phyloP scores from a whole-genome alignment of 345 rosid species.

The Lepidium aucheri region DNA sequence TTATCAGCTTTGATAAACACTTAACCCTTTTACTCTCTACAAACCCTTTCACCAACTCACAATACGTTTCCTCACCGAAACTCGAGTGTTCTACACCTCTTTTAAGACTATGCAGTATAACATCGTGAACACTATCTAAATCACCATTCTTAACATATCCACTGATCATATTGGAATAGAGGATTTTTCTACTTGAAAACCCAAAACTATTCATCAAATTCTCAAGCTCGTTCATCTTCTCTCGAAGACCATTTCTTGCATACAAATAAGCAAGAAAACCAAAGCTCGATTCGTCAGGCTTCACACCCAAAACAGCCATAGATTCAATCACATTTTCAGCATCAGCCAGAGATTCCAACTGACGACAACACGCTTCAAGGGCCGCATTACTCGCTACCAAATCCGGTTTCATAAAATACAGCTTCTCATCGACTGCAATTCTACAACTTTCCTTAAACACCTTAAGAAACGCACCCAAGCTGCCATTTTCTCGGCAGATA shows the following conservation, averaged over 20 bases:
- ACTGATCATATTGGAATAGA: conserved; percentile 52
- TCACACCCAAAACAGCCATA: conserved; percentile 63
- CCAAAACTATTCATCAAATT: conserved; percentile 53
- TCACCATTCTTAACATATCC: conserved; percentile 59
- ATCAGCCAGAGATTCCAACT: conserved; percentile 51
- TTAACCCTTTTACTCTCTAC: conserved; percentile 50
- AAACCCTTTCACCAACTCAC: conserved; percentile 63
- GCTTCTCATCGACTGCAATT: conserved; percentile 66
- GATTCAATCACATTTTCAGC: conserved; percentile 59
- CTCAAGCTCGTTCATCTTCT: conserved; percentile 62
- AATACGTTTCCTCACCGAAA: conserved; percentile 48
- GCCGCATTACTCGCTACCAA: conserved; percentile 67
- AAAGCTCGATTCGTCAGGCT: conserved; percentile 66
- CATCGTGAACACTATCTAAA: conserved; percentile 46
- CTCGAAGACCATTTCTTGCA: conserved; percentile 61
- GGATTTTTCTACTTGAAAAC: conserved; percentile 31
- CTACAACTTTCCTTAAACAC: conserved; percentile 66
- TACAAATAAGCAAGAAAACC: conserved; percentile 81
- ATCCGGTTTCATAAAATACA: conserved; percentile 67
- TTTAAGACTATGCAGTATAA: conserved; percentile 36
- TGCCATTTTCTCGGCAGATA: conserved; percentile 41
- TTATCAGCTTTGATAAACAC: conserved; percentile 59
- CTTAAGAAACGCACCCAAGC: conserved; percentile 42
- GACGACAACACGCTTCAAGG: conserved; percentile 56
- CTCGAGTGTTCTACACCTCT: conserved; percentile 24